Evolutionary conservation across 495 filamentous ascomycete species (phyloP).

Genomic region (Geopyxis carbonaria): DNA sequence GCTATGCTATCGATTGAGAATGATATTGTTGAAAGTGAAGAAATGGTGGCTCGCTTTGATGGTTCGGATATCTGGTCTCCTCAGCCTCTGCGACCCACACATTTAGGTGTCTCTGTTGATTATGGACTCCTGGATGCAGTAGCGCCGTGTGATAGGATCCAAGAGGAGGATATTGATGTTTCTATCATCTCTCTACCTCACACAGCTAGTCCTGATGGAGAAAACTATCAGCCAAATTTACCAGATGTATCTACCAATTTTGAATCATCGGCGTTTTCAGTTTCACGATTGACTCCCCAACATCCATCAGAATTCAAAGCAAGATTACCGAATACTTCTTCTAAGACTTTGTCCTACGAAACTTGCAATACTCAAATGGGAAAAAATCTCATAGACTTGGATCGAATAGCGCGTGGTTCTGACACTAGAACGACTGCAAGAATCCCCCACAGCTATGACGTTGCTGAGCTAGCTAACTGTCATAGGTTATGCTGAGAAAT

Average conservation of each 20-base stretch:
- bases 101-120: background rate
- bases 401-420: conserved; percentile 19
- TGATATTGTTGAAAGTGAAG: conserved; percentile 1
- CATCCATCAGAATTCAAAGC: no score
- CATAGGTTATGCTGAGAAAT: conserved; percentile 85
- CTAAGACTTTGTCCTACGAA: no score
- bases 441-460: background rate
- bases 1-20: conserved; percentile 16
- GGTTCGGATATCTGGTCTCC: conserved; percentile 1
- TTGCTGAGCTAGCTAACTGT: conserved; percentile 10
- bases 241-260: background rate
- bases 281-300: conserved; percentile 1
- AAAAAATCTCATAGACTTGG: conserved; percentile 24
- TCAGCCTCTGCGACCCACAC: background rate
- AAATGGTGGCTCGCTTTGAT: background rate
- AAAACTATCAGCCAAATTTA: conserved; percentile 4
- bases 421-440: conserved; percentile 24
- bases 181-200: background rate
- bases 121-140: background rate
- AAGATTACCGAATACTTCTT: no score
- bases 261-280: conserved; percentile 1
- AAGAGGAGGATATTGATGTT: no score
- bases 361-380: no score
- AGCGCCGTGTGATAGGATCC: no score
- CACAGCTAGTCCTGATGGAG: background rate